Evolutionary conservation across 2,329 filamentous ascomycete genomes (phyloP), one percentile per base, ranked within the genome.

Genomic region (Aspergillus oerlinghausenensis): DNA sequence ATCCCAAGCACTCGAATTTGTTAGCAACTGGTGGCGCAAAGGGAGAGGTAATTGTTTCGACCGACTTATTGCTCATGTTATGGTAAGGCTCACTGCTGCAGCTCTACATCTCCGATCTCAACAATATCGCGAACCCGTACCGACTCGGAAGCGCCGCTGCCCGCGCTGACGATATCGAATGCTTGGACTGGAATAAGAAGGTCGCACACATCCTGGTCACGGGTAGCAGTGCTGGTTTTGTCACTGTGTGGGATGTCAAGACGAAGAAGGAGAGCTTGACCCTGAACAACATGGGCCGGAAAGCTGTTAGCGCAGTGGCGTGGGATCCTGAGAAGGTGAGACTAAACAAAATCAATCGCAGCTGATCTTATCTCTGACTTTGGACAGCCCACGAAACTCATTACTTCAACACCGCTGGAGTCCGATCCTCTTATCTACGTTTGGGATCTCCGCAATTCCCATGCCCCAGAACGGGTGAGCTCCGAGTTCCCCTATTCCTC

Each of bases 231-330:
- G 92, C 92, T 51, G 94, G 94, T 4, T 96, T 97, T 69, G 92
- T 97, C 38, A 97, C 94, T 2, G 93, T 99, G 19, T 99, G 94
- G 94, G 94, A 99, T 77, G 83, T 97, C 63, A 97, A 96, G 80
- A 92, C 90, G 11, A 97, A 96, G 84, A 97, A 96, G 78, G 92
- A 96, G 66, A 97, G 92, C 55, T 79, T 99, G 75, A 97, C 92
- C 38, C 81, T 99, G 63, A 99, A 97, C 80, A 89, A 90, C 70
- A 80, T 81, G 62, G 94, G 90, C 70, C 86, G 94, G 61, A 99
- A 97, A 77, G 83, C 92, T 54, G 92, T 97, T 68, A 97, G 92
- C 75, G 88, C 95, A 58, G 91, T 99, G 66, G 92, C 92, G 11
- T 99, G 94, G 94, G 94, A 99, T 68, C 95, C 94, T 1, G 90